These are phyloP conservation scores for Emmonsia crescens DNA, from an alignment of 2,329 filamentous ascomycete genomes.

Conservation along the genomic window DNA sequence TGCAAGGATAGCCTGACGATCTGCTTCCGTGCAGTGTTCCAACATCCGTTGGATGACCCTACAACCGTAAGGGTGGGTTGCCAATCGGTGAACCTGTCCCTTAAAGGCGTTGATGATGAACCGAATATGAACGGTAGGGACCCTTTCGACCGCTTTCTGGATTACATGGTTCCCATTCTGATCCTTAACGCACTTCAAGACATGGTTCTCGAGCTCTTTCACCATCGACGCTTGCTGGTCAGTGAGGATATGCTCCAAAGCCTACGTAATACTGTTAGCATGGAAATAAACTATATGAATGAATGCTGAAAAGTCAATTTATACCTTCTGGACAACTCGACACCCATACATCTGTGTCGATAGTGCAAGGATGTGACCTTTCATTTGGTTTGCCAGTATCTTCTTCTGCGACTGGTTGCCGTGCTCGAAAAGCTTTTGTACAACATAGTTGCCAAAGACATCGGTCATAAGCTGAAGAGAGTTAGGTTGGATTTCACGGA, in stretches of 20 bases:
- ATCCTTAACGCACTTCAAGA: conserved; percentile 69
- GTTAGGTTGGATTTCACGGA: conserved; percentile 76
- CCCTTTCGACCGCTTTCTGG: conserved; percentile 78
- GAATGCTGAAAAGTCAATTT: not conserved
- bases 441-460: conserved; percentile 96
- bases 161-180: conserved; percentile 95
- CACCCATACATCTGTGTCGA: conserved; percentile 89
- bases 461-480: conserved; percentile 86
- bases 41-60: conserved; percentile 87
- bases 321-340: conserved; percentile 85
- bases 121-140: conserved; percentile 65
- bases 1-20: conserved; percentile 60
- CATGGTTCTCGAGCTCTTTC: conserved; percentile 66
- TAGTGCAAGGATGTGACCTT: conserved; percentile 65
- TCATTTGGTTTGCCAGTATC: conserved; percentile 75
- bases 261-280: conserved; percentile 38
- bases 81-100: conserved; percentile 61
- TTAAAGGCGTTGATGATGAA: conserved; percentile 77
- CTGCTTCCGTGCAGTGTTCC: conserved; percentile 63
- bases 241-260: conserved; percentile 79
- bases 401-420: conserved; percentile 91
- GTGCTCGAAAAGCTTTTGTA: conserved; percentile 95
- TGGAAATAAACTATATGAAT: conserved; percentile 10
- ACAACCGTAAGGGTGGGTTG: conserved; percentile 76
- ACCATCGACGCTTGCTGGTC: conserved; percentile 81